phyloP scores from a whole-genome alignment of 805 yeast genomes.

The Metschnikowia bowlesiae region DNA sequence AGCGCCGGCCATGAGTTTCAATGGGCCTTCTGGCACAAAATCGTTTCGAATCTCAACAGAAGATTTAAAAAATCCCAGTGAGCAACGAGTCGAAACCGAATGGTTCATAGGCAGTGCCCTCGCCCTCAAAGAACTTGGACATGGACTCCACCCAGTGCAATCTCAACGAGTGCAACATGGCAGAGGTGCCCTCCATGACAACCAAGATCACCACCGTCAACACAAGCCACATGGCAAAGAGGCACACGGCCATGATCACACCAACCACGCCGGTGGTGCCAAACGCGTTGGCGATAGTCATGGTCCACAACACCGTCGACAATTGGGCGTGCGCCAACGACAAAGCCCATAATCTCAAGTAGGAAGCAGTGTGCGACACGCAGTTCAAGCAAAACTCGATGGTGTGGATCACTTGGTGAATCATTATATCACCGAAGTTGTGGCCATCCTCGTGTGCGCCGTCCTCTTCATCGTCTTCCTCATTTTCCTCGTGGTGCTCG shows the following conservation, averaged over 20 bases:
- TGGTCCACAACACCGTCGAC: conserved; percentile 91
- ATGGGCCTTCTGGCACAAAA: too few species aligned
- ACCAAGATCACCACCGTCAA: conserved; percentile 89
- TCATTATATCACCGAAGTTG: conserved; percentile 89
- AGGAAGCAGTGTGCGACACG: conserved; percentile 98
- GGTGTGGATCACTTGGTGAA: conserved; percentile 96
- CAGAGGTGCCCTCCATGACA: conserved; percentile 98
- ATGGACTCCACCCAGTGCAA: conserved; percentile 99
- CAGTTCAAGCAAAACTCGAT: conserved; percentile 96
- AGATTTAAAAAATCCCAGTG: conserved; percentile 11
- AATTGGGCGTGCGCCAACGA: conserved; percentile 96
- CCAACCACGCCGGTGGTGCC: conserved; percentile 60
- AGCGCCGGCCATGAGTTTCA: too few species aligned
- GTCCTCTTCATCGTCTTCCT: conserved; percentile 46
- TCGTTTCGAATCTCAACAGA: too few species aligned
- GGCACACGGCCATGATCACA: conserved; percentile 65
- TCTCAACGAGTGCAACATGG: conserved; percentile 97
- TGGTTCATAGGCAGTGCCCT: conserved; percentile 89
- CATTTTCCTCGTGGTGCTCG: conserved; percentile 24
- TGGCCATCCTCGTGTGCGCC: conserved; percentile 54
- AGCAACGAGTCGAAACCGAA: conserved; percentile 51
- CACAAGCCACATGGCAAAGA: conserved; percentile 94
- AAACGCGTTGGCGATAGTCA: conserved; percentile 86
- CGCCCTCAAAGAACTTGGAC: conserved; percentile 98
- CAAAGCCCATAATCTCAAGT: conserved; percentile 93